Conservation (phyloP, 208 protist genomes). For the Acanthamoeba lugdunensis region DNA sequence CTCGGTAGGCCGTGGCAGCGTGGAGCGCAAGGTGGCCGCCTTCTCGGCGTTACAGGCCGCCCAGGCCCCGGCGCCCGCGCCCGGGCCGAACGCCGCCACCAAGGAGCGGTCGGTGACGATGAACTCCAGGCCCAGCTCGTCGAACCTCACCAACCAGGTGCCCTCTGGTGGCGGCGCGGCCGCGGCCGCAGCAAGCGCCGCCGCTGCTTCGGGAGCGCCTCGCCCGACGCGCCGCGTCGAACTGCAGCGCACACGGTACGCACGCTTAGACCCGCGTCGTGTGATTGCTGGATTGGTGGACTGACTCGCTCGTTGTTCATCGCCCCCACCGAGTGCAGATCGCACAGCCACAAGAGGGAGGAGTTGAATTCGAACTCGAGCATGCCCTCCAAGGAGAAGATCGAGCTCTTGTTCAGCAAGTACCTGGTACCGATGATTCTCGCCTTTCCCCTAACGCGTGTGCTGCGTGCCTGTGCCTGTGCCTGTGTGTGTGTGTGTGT, state of each 20-base stretch:
- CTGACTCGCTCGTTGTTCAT: too few relatives aligned
- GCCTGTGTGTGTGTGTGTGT: too few relatives aligned
- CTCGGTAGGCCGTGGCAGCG: not conserved
- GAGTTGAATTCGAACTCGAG: not conserved
- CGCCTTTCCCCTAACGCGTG: too few relatives aligned
- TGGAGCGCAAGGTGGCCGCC: slow-evolving; percentile 11
- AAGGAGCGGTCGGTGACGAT: not conserved
- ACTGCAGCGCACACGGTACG: not conserved
- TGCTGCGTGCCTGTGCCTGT: too few relatives aligned
- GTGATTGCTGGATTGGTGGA: too few relatives aligned
- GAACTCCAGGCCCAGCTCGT: not conserved
- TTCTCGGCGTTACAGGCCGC: not conserved
- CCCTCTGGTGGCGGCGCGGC: not conserved
- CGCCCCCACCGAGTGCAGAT: not conserved
- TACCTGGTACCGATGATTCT: not conserved
- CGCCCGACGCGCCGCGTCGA: not conserved
- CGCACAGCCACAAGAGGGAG: slow-evolving; percentile 12
- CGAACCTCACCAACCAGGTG: too few relatives aligned
- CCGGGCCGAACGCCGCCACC: not conserved
- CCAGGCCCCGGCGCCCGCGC: not conserved
- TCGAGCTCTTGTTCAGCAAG: not conserved
- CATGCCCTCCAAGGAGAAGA: slow-evolving; percentile 59
- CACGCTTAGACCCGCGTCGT: too few relatives aligned
- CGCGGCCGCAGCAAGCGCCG: not conserved
- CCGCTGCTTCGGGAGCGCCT: not conserved